Conservation (phyloP, 2,329 filamentous ascomycete species). For the Stenocarpella maydis region DNA sequence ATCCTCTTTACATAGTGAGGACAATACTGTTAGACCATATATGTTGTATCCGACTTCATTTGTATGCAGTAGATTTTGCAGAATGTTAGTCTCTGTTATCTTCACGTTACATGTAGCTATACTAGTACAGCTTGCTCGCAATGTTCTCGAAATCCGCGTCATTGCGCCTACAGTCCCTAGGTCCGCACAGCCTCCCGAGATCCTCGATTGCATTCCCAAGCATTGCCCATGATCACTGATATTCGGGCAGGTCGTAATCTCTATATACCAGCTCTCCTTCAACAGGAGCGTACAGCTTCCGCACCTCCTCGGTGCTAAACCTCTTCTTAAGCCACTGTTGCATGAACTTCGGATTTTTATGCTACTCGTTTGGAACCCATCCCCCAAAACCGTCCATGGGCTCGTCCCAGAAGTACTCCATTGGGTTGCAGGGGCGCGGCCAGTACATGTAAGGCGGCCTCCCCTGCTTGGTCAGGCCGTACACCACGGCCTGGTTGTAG, state of each 20-base stretch:
- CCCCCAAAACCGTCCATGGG: background rate
- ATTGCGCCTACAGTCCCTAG: background rate
- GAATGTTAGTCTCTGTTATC: too few species aligned
- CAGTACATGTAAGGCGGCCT: background rate
- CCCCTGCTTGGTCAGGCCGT: too few species aligned
- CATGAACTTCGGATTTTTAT: background rate
- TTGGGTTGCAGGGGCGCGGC: background rate
- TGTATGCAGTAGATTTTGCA: too few species aligned
- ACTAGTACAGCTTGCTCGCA: too few species aligned
- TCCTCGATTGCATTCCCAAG: background rate
- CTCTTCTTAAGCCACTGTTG: background rate
- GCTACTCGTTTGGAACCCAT: background rate
- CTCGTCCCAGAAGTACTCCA: background rate
- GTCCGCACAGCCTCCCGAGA: background rate
- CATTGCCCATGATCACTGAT: background rate
- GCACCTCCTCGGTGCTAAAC: background rate
- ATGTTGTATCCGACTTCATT: too few species aligned
- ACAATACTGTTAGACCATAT: too few species aligned
- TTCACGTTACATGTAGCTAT: too few species aligned
- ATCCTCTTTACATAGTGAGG: too few species aligned
- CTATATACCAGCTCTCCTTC: background rate
- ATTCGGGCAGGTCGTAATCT: background rate
- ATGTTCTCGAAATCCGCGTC: too few species aligned
- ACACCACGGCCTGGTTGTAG: background rate
- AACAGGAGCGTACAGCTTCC: background rate